A percentile compares a stretch with the other conserved stretches of the same genome.
These are phyloP conservation scores for Eucalyptus tenuipes DNA, from an alignment of 345 rosid species.

Conservation along the genomic window DNA sequence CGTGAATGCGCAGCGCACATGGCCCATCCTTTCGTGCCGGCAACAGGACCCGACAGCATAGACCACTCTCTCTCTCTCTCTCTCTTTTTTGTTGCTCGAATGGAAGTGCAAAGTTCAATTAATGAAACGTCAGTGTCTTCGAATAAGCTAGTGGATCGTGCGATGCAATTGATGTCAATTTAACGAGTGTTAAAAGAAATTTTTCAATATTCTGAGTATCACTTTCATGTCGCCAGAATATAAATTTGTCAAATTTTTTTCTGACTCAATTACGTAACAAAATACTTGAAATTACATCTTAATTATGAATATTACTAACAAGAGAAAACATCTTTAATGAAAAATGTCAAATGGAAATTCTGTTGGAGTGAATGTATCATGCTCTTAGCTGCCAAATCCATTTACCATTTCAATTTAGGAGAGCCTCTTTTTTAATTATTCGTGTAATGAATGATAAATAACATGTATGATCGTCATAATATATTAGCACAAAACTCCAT, in stretches of 20 bases:
- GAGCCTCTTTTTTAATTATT: background rate
- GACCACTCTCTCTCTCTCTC: background rate
- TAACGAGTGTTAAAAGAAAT: background rate
- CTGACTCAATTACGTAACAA: accelerated
- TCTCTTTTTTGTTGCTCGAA: background rate
- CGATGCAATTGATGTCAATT: background rate
- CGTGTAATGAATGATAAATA: background rate
- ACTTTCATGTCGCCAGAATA: background rate
- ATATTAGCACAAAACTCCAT: background rate
- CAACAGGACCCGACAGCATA: background rate
- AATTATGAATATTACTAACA: background rate
- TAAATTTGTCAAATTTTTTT: background rate
- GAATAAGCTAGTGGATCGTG: background rate
- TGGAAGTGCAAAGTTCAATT: background rate
- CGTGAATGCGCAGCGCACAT: background rate
- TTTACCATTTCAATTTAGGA: background rate
- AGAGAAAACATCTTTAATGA: background rate
- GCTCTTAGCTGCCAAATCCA: background rate
- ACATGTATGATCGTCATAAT: accelerated
- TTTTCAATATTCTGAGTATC: background rate
- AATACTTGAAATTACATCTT: background rate
- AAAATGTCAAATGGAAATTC: background rate
- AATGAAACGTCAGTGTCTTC: background rate
- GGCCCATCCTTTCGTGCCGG: background rate
- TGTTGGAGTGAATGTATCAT: background rate